Evolutionary conservation across 1,284 basidiomycete genomes (phyloP).

Genomic region (Coriolopsis trogii): DNA sequence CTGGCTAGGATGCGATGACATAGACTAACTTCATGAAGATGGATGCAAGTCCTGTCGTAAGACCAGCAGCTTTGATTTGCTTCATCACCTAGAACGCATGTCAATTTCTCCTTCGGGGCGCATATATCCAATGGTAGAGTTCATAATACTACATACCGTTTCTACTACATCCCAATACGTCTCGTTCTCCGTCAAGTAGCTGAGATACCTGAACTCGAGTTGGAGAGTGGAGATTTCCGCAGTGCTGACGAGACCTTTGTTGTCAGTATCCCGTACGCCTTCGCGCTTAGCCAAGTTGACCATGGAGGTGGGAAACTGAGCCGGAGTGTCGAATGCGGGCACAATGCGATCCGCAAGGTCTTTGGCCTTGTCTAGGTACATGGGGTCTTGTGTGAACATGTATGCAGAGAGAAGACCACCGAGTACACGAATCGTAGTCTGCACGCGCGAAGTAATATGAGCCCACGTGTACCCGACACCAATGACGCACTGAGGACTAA

Average conservation of each 20-base stretch:
- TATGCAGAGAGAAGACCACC: constrained; percentile 87
- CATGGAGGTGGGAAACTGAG: constrained; percentile 81
- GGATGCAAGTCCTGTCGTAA: constrained; percentile 77
- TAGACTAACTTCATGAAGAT: constrained; percentile 80
- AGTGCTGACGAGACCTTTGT: constrained; percentile 72
- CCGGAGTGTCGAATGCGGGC: constrained; percentile 82
- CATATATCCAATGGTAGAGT: background rate
- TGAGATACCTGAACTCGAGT: constrained; percentile 91
- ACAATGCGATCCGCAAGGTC: constrained; percentile 87
- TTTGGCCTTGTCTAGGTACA: constrained; percentile 77
- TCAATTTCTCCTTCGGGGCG: background rate
- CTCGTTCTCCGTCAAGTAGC: constrained; percentile 74
- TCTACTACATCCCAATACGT: constrained; percentile 86
- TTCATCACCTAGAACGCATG: constrained; percentile 62
- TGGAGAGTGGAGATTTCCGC: constrained; percentile 87
- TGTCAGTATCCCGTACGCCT: constrained; percentile 70
- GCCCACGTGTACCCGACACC: background rate
- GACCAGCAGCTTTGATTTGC: constrained; percentile 63
- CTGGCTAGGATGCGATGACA: background rate
- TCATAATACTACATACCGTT: constrained; percentile 47
- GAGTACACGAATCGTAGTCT: constrained; percentile 82
- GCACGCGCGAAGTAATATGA: constrained; percentile 6
- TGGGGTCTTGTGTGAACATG: constrained; percentile 65
- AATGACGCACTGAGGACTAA: constrained; percentile 36
- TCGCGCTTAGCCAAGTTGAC: constrained; percentile 73